These are phyloP conservation scores for Talaromyces verruculosus DNA, from an alignment of 2,329 filamentous ascomycete genomes.

Conservation along the genomic window DNA sequence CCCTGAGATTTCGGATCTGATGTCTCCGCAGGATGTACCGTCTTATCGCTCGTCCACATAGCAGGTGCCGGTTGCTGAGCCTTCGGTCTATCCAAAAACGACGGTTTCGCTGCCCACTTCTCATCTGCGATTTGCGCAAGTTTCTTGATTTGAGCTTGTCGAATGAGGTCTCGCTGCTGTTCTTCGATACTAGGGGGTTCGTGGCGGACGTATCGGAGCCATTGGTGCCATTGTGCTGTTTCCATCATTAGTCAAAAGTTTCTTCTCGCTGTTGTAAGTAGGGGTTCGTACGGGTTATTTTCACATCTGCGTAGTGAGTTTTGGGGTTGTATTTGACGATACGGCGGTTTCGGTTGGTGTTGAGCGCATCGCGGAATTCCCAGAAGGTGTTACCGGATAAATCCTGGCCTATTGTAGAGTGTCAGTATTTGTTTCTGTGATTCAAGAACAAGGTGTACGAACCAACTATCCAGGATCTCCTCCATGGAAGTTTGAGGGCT, in stretches of 20 bases:
- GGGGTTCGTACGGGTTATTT: constrained; percentile 55
- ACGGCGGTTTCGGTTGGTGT: constrained; percentile 55
- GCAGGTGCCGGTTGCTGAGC: constrained; percentile 50
- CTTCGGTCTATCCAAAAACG: constrained; percentile 57
- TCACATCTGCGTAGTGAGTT: constrained; percentile 59
- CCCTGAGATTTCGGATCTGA: constrained; percentile 32
- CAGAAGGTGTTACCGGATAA: constrained; percentile 65
- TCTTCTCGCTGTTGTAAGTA: too few species aligned
- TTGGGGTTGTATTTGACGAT: constrained; percentile 58
- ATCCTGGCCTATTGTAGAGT: constrained; percentile 58
- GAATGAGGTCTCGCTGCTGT: constrained; percentile 57
- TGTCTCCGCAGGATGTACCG: constrained; percentile 34
- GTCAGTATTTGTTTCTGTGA: too few species aligned
- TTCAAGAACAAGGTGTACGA: constrained; percentile 15
- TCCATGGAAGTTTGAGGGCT: constrained; percentile 61
- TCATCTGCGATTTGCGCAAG: constrained; percentile 61
- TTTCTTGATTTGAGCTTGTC: constrained; percentile 59
- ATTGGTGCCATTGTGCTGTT: constrained; percentile 66
- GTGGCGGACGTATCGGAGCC: constrained; percentile 62
- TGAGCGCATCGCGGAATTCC: constrained; percentile 62
- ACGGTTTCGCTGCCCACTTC: constrained; percentile 61
- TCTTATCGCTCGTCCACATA: constrained; percentile 45
- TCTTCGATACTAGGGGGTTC: constrained; percentile 59
- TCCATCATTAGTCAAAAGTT: background rate
- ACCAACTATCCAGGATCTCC: constrained; percentile 60